phyloP scores from a whole-genome alignment of 1,284 basidiomycete species.

The Leccinum cinnamomeum region DNA sequence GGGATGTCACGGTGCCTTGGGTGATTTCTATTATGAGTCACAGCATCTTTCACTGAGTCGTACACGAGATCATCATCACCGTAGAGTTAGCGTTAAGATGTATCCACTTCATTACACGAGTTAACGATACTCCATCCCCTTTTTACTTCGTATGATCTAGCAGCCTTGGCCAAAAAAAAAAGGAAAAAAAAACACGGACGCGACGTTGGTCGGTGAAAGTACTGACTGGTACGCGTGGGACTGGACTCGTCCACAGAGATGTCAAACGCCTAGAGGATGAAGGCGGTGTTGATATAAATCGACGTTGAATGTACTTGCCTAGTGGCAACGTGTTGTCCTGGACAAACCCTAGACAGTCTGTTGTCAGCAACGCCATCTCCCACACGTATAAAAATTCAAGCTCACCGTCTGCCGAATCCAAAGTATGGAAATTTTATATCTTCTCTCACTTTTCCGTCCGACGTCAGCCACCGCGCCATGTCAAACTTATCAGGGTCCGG shows the following conservation, averaged over 20 bases:
- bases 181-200: not conserved
- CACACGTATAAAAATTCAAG: not conserved
- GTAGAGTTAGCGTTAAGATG: not conserved
- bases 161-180: not conserved
- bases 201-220: not conserved
- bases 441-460: conserved; percentile 10
- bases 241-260: too few relatives aligned
- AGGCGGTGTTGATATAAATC: too few relatives aligned
- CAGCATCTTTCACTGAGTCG: not conserved
- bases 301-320: conserved; percentile 3
- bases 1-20: not conserved
- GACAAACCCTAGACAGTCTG: conserved; percentile 10
- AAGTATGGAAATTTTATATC: conserved; percentile 13
- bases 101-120: not conserved
- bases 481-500: conserved; percentile 13
- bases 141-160: not conserved
- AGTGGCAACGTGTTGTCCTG: conserved; percentile 17
- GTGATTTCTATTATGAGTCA: not conserved
- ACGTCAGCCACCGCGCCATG: conserved; percentile 9
- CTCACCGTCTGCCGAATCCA: conserved; percentile 18
- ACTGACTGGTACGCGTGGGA: not conserved
- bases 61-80: not conserved
- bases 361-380: not conserved
- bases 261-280: too few relatives aligned
- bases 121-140: conserved; percentile 4